Conservation (phyloP, 2,329 filamentous ascomycete species). For the Davidsoniella virescens region DNA sequence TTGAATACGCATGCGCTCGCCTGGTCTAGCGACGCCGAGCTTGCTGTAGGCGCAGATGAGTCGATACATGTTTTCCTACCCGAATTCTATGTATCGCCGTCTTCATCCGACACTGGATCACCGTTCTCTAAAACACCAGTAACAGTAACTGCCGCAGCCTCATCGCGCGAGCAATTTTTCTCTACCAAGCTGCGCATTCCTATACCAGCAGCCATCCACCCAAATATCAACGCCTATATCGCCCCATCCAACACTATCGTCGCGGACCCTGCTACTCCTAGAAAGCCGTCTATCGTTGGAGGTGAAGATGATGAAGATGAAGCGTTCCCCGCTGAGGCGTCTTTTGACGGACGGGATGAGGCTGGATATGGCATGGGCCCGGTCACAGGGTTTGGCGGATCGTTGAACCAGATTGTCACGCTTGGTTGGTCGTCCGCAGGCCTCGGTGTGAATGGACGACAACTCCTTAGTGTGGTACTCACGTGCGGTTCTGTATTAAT, state of each 20-base stretch:
- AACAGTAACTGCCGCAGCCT: conserved; percentile 15
- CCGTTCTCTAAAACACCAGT: not conserved
- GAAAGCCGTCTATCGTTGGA: not conserved
- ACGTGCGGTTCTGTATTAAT: conserved; percentile 33
- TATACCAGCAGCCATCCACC: conserved; percentile 11
- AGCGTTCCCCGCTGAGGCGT: conserved; percentile 17
- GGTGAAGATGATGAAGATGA: conserved; percentile 15
- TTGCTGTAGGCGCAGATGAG: conserved; percentile 41
- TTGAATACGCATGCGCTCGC: conserved; percentile 27
- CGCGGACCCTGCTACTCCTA: not conserved
- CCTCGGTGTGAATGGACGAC: conserved; percentile 36
- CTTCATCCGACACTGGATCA: not conserved
- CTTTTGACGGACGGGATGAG: conserved; percentile 19
- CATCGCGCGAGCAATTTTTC: conserved; percentile 15
- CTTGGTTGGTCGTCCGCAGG: conserved; percentile 43
- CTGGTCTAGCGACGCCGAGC: conserved; percentile 42
- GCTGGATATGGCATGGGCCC: conserved; percentile 29
- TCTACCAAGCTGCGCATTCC: conserved; percentile 13
- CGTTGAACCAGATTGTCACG: conserved; percentile 37
- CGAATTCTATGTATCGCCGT: conserved; percentile 22
- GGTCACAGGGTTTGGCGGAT: conserved; percentile 31
- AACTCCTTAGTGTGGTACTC: conserved; percentile 34
- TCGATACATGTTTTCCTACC: conserved; percentile 35
- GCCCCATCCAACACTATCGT: not conserved
- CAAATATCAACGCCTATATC: conserved; percentile 10